Conservation (phyloP, 2,329 filamentous ascomycete species). For the Talaromyces sp. region DNA sequence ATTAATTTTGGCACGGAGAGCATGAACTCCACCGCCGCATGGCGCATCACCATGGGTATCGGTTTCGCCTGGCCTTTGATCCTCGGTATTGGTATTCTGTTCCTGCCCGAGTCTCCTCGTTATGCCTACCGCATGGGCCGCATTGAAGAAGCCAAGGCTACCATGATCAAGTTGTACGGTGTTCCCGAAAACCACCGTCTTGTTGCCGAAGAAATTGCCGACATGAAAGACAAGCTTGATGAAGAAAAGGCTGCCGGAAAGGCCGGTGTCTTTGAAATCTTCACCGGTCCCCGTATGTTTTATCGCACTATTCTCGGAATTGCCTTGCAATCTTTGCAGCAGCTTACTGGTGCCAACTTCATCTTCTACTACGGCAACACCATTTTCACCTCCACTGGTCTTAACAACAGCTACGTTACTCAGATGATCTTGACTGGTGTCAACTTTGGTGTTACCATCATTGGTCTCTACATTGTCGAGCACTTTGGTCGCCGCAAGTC, state of each 20-base stretch:
- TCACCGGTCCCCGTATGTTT: constrained; percentile 47
- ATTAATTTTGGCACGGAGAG: constrained; percentile 48
- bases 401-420: constrained; percentile 63
- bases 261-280: constrained; percentile 43
- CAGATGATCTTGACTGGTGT: constrained; percentile 67
- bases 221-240: constrained; percentile 59
- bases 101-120: constrained; percentile 57
- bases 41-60: constrained; percentile 54
- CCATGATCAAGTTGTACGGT: constrained; percentile 55
- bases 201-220: constrained; percentile 53
- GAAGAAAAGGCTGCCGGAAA: constrained; percentile 47
- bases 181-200: constrained; percentile 54
- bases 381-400: constrained; percentile 64
- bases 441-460: constrained; percentile 65
- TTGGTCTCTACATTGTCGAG: constrained; percentile 67
- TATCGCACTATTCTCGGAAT: constrained; percentile 47
- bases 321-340: constrained; percentile 46
- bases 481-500: constrained; percentile 66
- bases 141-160: constrained; percentile 49
- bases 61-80: constrained; percentile 57
- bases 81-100: constrained; percentile 53
- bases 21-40: constrained; percentile 43
- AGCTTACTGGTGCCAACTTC: constrained; percentile 49
- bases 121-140: constrained; percentile 56
- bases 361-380: constrained; percentile 54